Evolutionary conservation across 2,329 filamentous ascomycete genomes (phyloP).

Genomic region (Xylariales sp.): DNA sequence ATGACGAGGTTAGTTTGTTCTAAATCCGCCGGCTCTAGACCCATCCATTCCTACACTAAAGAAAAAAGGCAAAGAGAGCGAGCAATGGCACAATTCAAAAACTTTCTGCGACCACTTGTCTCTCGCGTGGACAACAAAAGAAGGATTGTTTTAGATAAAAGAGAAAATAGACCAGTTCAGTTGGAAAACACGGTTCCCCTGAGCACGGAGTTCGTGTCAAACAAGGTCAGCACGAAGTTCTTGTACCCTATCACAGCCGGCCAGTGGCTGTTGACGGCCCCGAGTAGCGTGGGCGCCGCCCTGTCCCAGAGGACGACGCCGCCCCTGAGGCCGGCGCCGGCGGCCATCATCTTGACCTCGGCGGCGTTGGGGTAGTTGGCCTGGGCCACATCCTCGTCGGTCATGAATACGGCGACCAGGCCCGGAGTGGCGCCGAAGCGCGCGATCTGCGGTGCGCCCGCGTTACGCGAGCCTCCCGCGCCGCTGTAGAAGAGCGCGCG

Average conservation of each 20-base stretch:
- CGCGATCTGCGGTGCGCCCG: conserved; percentile 30
- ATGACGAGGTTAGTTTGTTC: too few relatives aligned
- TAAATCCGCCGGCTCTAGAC: too few relatives aligned
- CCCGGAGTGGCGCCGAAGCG: conserved; percentile 24
- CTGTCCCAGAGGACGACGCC: conserved; percentile 13
- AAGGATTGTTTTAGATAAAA: too few relatives aligned
- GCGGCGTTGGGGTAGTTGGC: conserved; percentile 34
- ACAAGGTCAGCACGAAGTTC: background rate
- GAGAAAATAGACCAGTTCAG: too few relatives aligned
- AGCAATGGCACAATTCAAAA: too few relatives aligned
- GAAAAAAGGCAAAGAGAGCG: too few relatives aligned
- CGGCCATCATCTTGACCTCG: conserved; percentile 18
- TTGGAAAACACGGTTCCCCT: too few relatives aligned
- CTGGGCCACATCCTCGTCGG: conserved; percentile 25
- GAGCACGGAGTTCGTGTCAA: too few relatives aligned
- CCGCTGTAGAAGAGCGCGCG: conserved; percentile 28
- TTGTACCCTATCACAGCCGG: background rate
- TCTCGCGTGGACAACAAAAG: too few relatives aligned
- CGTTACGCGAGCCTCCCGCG: conserved; percentile 22
- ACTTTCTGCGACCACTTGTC: too few relatives aligned
- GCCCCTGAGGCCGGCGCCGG: conserved; percentile 9
- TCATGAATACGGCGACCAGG: conserved; percentile 31
- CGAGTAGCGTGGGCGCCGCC: conserved; percentile 1
- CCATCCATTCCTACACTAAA: too few relatives aligned
- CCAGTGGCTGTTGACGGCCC: conserved; percentile 7